Base-by-base conservation (phyloP, 768 basidiomycete species). In the Tricholoma matsutake region DNA sequence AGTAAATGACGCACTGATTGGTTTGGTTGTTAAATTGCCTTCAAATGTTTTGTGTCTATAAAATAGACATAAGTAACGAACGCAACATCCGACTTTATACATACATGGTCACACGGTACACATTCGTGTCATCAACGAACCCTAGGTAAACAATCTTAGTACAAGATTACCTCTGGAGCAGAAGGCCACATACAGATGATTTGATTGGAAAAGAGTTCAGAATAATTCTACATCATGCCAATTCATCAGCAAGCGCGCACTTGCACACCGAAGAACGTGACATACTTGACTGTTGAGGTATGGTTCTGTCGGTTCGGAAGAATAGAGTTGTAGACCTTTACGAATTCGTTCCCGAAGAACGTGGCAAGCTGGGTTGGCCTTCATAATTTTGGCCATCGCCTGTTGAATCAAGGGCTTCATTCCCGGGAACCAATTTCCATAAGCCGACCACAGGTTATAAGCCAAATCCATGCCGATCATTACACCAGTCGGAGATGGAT, bases 301-400 rank as follows among this genome's bases (percentile, higher is more conserved):
- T 54, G 97, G 97, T 73, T 99, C 97, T 22, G 97, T 99, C 7
- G 97, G 96, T 74, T 99, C 97, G 28, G 97, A 98, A 9, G 96
- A 98, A 76, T 99, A 99, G 18, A 99, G 80, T 73, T 98, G 97
- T 20, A 99, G 83, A 73, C 96, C 96, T 77, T 99, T 99, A 67
- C 97, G 87, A 68, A 99, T 98, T 77, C 97, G 97, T 78, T 99
- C 97, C 58, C 97, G 92, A 59, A 99, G 79, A 43, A 99, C 97
- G 71, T 98, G 97, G 57, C 91, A 88, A 13, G 97, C 97, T 25
- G 97, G 97, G 69, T 99, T 98, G 56, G 97, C 97, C 76, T 99
- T 99, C 94, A 98, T 96, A 73, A 99, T 91, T 83, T 98, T 99
- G 11, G 92, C 94, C 95, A 99, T 97, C 5, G 96, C 97, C 76